These are phyloP conservation scores for Lactuca sativa DNA, from an alignment of 129 eudicot genomes.

Conservation along the genomic window DNA sequence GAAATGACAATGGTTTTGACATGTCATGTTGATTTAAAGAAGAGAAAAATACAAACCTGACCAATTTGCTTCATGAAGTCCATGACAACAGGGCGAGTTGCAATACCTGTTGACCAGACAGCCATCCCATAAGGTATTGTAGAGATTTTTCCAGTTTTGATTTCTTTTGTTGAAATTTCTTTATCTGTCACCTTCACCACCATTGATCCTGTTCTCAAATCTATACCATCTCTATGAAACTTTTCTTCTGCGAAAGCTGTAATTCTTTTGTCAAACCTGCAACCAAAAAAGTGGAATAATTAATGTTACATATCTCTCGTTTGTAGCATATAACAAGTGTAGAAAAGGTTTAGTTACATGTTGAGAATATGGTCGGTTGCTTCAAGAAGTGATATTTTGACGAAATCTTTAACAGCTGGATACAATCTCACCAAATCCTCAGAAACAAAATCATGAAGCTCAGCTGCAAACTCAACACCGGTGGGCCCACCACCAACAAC, in stretches of 20 bases:
- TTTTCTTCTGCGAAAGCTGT: constrained; percentile 84
- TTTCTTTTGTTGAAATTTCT: constrained; percentile 71
- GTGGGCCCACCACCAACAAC: constrained; percentile 97
- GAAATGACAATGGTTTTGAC: no score
- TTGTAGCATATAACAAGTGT: no score
- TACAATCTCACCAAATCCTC: constrained; percentile 78
- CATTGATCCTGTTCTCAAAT: constrained; percentile 79
- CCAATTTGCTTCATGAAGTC: constrained; percentile 92
- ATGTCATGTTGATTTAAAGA: no score
- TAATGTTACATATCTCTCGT: no score
- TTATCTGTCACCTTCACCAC: constrained; percentile 74
- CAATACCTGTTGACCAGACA: constrained; percentile 95
- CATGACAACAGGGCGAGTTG: constrained; percentile 83
- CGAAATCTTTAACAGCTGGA: constrained; percentile 70
- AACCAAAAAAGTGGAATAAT: constrained; percentile 36
- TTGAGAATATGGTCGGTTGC: constrained; percentile 84
- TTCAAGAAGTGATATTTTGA: constrained; percentile 77
- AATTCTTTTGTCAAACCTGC: constrained; percentile 94
- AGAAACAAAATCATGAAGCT: constrained; percentile 80
- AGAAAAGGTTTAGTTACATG: constrained; percentile 45
- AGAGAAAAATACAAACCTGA: constrained; percentile 59
- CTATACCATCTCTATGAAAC: constrained; percentile 83
- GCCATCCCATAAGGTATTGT: constrained; percentile 84
- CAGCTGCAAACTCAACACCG: constrained; percentile 97
- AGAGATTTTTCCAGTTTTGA: constrained; percentile 59